Percentiles rank a stretch among this genome's conserved stretches.
phyloP scores from a whole-genome alignment of 306 rosid genomes.

The Cucurbita ficifolia region DNA sequence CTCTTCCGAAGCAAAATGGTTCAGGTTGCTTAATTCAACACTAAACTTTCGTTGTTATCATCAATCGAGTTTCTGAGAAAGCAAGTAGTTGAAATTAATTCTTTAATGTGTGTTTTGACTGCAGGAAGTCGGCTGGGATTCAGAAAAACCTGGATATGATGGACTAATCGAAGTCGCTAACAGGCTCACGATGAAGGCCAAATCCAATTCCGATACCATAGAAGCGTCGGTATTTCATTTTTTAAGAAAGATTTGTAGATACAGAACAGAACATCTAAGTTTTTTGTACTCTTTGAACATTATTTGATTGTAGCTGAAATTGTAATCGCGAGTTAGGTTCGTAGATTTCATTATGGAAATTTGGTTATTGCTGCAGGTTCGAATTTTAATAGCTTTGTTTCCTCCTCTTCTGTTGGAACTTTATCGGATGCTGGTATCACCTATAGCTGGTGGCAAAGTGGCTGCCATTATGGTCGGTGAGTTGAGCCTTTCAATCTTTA shows the following conservation, averaged over 20 bases:
- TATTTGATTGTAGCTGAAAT: background rate
- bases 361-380: constrained; percentile 29
- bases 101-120: background rate
- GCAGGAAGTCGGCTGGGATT: constrained; percentile 85
- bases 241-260: background rate
- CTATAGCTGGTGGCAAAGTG: constrained; percentile 64
- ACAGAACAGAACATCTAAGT: background rate
- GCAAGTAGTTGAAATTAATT: background rate
- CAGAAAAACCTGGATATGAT: constrained; percentile 58
- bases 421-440: constrained; percentile 50
- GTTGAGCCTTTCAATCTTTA: constrained; percentile 9
- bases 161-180: constrained; percentile 81
- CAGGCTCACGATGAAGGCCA: constrained; percentile 50
- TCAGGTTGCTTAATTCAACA: constrained; percentile 19
- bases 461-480: constrained; percentile 91
- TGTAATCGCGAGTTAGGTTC: background rate
- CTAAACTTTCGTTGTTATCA: background rate
- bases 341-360: background rate
- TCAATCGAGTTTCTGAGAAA: background rate
- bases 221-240: constrained; percentile 54
- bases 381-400: constrained; percentile 54
- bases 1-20: constrained; percentile 75
- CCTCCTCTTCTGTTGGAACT: constrained; percentile 79
- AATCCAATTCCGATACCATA: constrained; percentile 40
- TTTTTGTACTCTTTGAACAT: background rate